These are phyloP conservation scores for Stachybotrys echinatus DNA, from an alignment of 2,329 filamentous ascomycete species.

Conservation along the genomic window DNA sequence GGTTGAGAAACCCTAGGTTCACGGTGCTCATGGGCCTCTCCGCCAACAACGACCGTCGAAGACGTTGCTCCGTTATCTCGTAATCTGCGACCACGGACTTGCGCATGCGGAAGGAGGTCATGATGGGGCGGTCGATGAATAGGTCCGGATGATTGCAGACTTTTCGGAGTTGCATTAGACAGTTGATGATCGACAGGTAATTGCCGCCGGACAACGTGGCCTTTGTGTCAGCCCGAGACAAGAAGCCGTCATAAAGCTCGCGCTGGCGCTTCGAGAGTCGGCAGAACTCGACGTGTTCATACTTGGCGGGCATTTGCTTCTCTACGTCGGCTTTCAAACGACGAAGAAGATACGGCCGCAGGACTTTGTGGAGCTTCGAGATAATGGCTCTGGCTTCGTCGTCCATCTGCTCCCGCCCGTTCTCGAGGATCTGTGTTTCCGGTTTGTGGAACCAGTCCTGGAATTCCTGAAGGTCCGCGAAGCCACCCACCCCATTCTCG, in stretches of 20 bases:
- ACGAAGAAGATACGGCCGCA: constrained; percentile 85
- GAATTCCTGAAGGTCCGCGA: constrained; percentile 93
- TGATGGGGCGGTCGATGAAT: constrained; percentile 92
- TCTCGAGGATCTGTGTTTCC: constrained; percentile 92
- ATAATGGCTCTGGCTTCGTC: constrained; percentile 91
- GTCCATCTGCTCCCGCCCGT: constrained; percentile 88
- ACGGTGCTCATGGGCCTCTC: constrained; percentile 58
- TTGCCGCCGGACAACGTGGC: constrained; percentile 88
- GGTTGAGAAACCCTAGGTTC: constrained; percentile 71
- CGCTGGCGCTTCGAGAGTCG: constrained; percentile 91
- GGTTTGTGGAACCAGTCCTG: constrained; percentile 94
- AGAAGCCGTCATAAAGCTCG: constrained; percentile 93
- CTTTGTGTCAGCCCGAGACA: constrained; percentile 83
- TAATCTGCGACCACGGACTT: constrained; percentile 72
- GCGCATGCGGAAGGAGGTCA: constrained; percentile 91
- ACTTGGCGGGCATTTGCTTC: constrained; percentile 98
- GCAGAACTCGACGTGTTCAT: constrained; percentile 95
- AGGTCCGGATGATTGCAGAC: constrained; percentile 98
- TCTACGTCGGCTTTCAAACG: constrained; percentile 95
- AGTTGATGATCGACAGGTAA: constrained; percentile 97
- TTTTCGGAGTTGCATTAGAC: constrained; percentile 93
- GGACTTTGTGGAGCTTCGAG: constrained; percentile 85
- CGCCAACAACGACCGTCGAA: constrained; percentile 62
- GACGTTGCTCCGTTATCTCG: constrained; percentile 63
- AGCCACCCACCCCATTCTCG: constrained; percentile 79